Conservation (phyloP, 768 basidiomycete species). For the Pulveroboletus sp. region DNA sequence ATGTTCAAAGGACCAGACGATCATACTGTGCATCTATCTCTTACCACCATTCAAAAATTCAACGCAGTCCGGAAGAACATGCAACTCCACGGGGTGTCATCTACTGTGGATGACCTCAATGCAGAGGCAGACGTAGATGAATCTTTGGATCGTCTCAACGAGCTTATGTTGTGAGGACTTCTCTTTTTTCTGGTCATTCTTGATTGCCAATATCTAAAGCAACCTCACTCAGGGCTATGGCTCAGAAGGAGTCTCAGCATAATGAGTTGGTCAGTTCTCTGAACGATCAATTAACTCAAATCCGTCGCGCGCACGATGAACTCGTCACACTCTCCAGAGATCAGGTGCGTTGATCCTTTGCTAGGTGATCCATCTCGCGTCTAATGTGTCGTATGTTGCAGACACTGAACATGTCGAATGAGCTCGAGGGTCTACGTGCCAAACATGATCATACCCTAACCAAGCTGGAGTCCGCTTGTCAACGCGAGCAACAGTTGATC, state of each 20-base stretch:
- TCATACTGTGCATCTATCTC: constrained; percentile 48
- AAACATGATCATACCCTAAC: constrained; percentile 52
- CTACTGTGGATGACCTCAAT: constrained; percentile 20
- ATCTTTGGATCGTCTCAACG: constrained; percentile 75
- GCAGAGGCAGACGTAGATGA: constrained; percentile 52
- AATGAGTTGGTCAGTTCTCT: constrained; percentile 73
- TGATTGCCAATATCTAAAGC: constrained; percentile 5
- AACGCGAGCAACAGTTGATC: constrained; percentile 53
- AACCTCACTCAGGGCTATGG: constrained; percentile 72
- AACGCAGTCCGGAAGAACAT: constrained; percentile 67
- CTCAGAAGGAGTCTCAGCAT: constrained; percentile 91
- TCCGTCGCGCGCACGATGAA: constrained; percentile 78
- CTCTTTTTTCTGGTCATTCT: constrained; percentile 1
- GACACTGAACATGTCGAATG: constrained; percentile 84
- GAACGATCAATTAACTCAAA: constrained; percentile 58
- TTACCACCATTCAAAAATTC: constrained; percentile 69
- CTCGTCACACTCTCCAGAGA: constrained; percentile 76
- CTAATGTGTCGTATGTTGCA: constrained; percentile 24
- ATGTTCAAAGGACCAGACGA: constrained; percentile 16
- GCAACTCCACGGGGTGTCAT: constrained; percentile 42
- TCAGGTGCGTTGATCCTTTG: constrained; percentile 50
- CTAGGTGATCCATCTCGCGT: neutral
- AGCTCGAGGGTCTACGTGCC: constrained; percentile 68
- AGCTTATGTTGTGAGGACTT: constrained; percentile 79
- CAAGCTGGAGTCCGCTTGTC: constrained; percentile 50